Conservation (phyloP, 805 yeast species). For the Kluyveromyces wickerhamii region DNA sequence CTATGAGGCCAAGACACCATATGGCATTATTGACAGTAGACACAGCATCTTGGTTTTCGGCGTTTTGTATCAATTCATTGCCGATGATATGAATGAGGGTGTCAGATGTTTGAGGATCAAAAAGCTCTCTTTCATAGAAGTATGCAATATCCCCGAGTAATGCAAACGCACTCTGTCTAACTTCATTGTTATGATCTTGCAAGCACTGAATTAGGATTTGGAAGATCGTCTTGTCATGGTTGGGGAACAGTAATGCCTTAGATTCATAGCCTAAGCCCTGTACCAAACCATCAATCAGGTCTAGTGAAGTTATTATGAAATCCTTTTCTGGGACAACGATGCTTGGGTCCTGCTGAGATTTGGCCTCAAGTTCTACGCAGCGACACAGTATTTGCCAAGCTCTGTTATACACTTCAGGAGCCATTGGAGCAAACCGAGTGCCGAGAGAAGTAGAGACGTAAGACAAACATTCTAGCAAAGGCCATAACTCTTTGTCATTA, state of each 20-base stretch:
- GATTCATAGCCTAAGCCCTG: slow-evolving; percentile 74
- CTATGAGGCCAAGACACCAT: slow-evolving; percentile 89
- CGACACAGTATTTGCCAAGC: slow-evolving; percentile 61
- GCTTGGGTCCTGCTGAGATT: slow-evolving; percentile 56
- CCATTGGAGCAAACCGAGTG: slow-evolving; percentile 79
- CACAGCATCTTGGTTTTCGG: slow-evolving; percentile 27
- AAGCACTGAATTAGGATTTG: slow-evolving; percentile 60
- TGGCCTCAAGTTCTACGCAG: slow-evolving; percentile 59
- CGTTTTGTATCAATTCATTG: slow-evolving; percentile 47
- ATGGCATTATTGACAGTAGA: slow-evolving; percentile 55
- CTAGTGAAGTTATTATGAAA: slow-evolving; percentile 81
- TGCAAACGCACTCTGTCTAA: slow-evolving; percentile 90
- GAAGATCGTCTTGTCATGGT: slow-evolving; percentile 39
- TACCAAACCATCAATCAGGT: slow-evolving; percentile 83
- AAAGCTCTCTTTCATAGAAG: slow-evolving; percentile 34
- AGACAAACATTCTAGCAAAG: slow-evolving; percentile 86
- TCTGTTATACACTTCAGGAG: slow-evolving; percentile 75
- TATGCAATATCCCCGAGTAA: slow-evolving; percentile 82
- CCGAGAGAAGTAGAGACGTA: slow-evolving; percentile 84
- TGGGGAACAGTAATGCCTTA: slow-evolving; percentile 35
- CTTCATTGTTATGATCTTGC: slow-evolving; percentile 73
- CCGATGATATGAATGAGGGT: slow-evolving; percentile 57
- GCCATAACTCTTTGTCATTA: slow-evolving; percentile 82
- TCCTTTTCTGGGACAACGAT: slow-evolving; percentile 80
- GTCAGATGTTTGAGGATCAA: slow-evolving; percentile 29